Percentiles rank a stretch among this genome's conserved stretches.
phyloP scores from a whole-genome alignment of 2,329 filamentous ascomycete species.

The Colletotrichum lini region DNA sequence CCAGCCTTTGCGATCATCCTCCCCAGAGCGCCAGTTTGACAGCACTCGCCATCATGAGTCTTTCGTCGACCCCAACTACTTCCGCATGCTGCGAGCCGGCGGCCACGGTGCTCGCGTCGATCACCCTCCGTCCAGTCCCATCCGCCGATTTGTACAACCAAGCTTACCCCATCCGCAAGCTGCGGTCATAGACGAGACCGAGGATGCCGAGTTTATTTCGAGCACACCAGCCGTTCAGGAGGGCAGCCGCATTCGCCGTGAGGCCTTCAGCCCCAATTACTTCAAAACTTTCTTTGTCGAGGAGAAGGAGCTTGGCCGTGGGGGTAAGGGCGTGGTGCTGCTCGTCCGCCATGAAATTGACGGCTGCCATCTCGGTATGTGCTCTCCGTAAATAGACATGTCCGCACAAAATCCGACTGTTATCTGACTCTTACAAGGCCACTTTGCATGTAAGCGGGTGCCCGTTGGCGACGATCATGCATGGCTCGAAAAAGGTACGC shows the following conservation, averaged over 20 bases:
- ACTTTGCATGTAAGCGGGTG: constrained; percentile 97
- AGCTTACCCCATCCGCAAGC: constrained; percentile 50
- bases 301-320: constrained; percentile 86
- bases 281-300: constrained; percentile 95
- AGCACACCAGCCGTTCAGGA: constrained; percentile 66
- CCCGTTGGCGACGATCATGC: constrained; percentile 95
- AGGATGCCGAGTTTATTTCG: constrained; percentile 66
- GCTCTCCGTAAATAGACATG: background rate
- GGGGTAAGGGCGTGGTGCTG: constrained; percentile 94
- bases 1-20: constrained; percentile 72
- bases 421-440: constrained; percentile 56
- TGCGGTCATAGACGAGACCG: constrained; percentile 48
- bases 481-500: constrained; percentile 86
- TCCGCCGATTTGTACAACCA: constrained; percentile 67
- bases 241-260: constrained; percentile 82
- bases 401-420: background rate
- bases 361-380: constrained; percentile 79
- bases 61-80: constrained; percentile 94
- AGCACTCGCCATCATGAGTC: constrained; percentile 65
- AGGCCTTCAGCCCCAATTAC: constrained; percentile 92
- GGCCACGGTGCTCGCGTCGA: constrained; percentile 61
- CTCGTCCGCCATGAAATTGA: constrained; percentile 95
- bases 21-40: constrained; percentile 67
- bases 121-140: constrained; percentile 65
- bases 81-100: constrained; percentile 85